Base-by-base conservation (phyloP, 108 stramenopile species). In the Fragilaria crotonensis region DNA sequence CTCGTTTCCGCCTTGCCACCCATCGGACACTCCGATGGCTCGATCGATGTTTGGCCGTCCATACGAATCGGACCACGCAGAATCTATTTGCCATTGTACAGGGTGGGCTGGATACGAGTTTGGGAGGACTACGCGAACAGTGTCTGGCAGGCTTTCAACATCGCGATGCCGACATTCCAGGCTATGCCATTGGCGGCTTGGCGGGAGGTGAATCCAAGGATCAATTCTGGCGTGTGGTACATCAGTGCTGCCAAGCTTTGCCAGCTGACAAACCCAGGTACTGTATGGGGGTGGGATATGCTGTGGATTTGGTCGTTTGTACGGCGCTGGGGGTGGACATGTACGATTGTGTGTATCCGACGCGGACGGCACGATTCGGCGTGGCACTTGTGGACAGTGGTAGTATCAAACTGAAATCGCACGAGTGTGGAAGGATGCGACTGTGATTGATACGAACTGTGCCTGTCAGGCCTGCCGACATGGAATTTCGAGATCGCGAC, bases 311-410 rank as follows among this genome's bases (percentile, higher is more conserved):
- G 61, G 98, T 99, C 17, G 94, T 99, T 4, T 97, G 98, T 67
- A 90, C 91, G 1, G 96, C 93, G 5, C 69, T 99, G 59, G 98
- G 98, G 27, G 95, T 96, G 5, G 95, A 99, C 62, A 95, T 96
- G 95, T 99, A 89, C 63, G 98, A 99, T 79, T 99, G 96, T 67
- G 98, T 99, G 5, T 99, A 94, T 76, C 96, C 96, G 2, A 99
- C 98, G 9, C 75, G 98, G 32, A 99, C 98, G 20, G 98, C 95
- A 19, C 62, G 97, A 30, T 97, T 98, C 71, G 97, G 97, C 20
- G 90, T 95, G 0, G 96, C 95, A 2, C 59, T 99, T 21, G 81
- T 90, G 17, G 71, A 78, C 17, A 76, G 64, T 1, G 92, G 95
- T 23, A 82, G 78, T 5, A 49, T 94, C 29, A 59, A 80, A 19